Evolutionary conservation across 1,284 basidiomycete species (phyloP), one percentile per base, ranked within the genome.

Genomic region (Trametes versicolor): DNA sequence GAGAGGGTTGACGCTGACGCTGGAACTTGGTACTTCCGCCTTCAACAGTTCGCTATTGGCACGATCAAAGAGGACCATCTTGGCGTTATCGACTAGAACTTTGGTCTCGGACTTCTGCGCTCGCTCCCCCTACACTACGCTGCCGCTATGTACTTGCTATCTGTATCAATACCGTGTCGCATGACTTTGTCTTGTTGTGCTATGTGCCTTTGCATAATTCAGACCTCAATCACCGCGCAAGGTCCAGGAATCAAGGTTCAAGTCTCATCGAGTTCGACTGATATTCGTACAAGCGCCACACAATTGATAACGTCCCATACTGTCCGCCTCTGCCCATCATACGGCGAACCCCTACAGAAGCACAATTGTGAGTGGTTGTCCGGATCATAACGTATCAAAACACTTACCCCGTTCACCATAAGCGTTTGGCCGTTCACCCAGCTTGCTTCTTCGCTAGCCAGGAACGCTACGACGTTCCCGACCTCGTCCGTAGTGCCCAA

Each of bases 11-110:
- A 7, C 21, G 32, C 61, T 62, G 49, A 62, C 12, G 29, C 13
- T 29, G 8, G 5, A 2, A 12, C 21, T 6, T 5, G 0, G 25
- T 23, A 3, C 34, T 41, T 10, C 13, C 15, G 23, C 21, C 19
- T 15, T 8, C 41, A 19, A 45, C 65, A 96, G 94, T 97, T 96
- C 73, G 94, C 94, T 1, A 97, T 97, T 69, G 95, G 94, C 15
- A 96, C 93, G 3, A 96, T 97, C 77, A 97, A 97, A 81, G 96
- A 97, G 78, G 95, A 97, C 76, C 96, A 95, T 76, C 81, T 97
- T 48, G 95, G 96, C 55, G 93, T 96, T 61, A 93, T 96, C 63
- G 87, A 87, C 63, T 87, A 71, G 75, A 50, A 8, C 32, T 29
- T 34, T 15, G 25, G 19, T 10, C 61, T 55, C 41, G 39, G 43